Evolutionary conservation across 192 early-diverging fungal species (phyloP), one percentile per base, ranked within the genome.

Genomic region (Martensiomyces pterosporus): DNA sequence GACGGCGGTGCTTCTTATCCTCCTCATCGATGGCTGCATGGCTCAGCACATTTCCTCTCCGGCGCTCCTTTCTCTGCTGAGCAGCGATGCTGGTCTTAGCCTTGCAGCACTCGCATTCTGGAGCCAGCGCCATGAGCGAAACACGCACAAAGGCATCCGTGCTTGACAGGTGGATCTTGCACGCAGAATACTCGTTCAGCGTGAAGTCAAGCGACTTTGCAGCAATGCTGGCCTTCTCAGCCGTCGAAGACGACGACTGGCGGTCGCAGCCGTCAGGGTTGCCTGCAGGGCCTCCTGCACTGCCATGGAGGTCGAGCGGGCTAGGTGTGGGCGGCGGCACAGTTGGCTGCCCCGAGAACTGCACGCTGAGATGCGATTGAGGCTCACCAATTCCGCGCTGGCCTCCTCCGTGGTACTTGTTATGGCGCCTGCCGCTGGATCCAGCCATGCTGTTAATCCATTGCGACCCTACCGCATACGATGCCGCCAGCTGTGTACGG

Each of bases 91-190:
- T 54, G 27, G 22, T 47, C 34, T 67, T 43, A 3, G 21, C 25
- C 17, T 50, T 49, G n/a, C 71, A 75, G 10, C 43, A 34, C 23
- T 67, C 64, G 40, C 71, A 75, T 24, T 63, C 64, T 1, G 71
- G 71, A 15, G 71, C 49, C 22, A 75, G 24, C 4, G 71, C 71
- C 71, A 75, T 67, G 26, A 75, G 40, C 12, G 52, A 52, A 3
- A 75, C 71, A 17, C 64, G 64, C 33, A 67, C 71, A 15, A 52
- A 55, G 0, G 64, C 19, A 37, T 63, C 60, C 13, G 47, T 75
- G 52, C 64, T 67, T 15, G 44, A 21, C 26, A 75, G 23, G 23
- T 67, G 55, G 17, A 75, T 67, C 17, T 46, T 52, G 38, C 55
- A 55, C 34, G 59, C 56, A 9, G 71, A 44, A 35, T 75, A 67